Conservation (phyloP, 148 eudicot species). For the Rhododendron griersonianum region DNA sequence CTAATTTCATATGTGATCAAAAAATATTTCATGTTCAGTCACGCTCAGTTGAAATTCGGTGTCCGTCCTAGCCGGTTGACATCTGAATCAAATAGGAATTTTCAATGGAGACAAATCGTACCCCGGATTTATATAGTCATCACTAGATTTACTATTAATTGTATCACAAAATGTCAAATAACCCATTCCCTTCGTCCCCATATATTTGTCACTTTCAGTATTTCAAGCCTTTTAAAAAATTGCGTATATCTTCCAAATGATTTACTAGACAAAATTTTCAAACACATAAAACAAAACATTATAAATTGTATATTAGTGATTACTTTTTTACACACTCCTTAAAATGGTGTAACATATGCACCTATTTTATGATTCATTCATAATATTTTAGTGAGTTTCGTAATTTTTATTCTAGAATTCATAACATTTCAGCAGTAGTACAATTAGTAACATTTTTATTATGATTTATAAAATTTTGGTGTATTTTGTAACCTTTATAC, state of each 20-base stretch:
- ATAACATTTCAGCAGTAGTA: no score
- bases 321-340: no score
- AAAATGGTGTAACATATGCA: no score
- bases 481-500: no score
- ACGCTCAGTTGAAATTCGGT: neutral
- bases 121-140: neutral
- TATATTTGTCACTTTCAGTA: neutral
- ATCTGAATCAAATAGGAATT: neutral
- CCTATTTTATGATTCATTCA: no score
- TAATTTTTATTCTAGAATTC: no score
- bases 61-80: neutral
- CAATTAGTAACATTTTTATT: no score
- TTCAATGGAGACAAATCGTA: neutral
- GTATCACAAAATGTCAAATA: neutral
- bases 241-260: no score
- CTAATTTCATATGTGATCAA: neutral
- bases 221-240: neutral
- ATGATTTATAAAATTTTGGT: no score
- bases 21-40: neutral
- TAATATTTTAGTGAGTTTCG: no score
- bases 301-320: no score
- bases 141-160: neutral
- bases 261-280: neutral
- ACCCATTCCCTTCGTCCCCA: neutral
- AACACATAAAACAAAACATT: no score